Percentiles rank a stretch among this genome's conserved stretches.
These are phyloP conservation scores for Aspergillus sparsus DNA, from an alignment of 495 filamentous ascomycete species.

Conservation along the genomic window DNA sequence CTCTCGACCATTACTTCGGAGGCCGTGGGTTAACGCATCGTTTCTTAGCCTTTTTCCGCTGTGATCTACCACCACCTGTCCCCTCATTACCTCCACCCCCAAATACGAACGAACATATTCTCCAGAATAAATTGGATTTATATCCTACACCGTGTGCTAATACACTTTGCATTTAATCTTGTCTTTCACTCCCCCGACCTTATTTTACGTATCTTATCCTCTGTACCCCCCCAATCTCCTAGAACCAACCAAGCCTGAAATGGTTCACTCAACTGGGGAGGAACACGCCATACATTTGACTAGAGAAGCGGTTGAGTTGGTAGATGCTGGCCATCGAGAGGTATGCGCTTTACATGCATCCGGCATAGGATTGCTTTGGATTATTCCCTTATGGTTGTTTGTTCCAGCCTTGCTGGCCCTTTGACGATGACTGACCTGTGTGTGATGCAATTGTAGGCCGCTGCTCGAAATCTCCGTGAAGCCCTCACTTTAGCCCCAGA, in stretches of 20 bases:
- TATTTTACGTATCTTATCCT: constrained; percentile 15
- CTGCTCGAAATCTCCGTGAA: constrained; percentile 60
- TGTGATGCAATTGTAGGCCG: constrained; percentile 46
- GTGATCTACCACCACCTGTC: constrained; percentile 7
- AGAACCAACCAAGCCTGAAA: constrained; percentile 39
- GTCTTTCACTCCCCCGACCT: constrained; percentile 7
- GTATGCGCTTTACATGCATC: constrained; percentile 30
- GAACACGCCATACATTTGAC: constrained; percentile 53
- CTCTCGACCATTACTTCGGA: constrained; percentile 22
- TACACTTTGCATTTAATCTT: not conserved
- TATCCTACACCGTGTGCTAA: too few species aligned
- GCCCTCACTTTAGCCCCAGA: constrained; percentile 62
- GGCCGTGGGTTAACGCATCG: constrained; percentile 22
- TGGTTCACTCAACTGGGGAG: constrained; percentile 50
- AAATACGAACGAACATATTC: not conserved
- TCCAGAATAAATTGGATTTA: too few species aligned
- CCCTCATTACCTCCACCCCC: constrained; percentile 1
- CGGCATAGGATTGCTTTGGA: not conserved
- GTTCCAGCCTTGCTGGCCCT: constrained; percentile 1
- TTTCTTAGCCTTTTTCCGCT: constrained; percentile 6
- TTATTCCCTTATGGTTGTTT: not conserved
- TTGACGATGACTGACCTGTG: constrained; percentile 5
- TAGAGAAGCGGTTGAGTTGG: constrained; percentile 51
- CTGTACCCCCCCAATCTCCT: constrained; percentile 12
- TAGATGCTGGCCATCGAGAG: constrained; percentile 51